Base-by-base conservation (phyloP, 805 yeast species). In the Metschnikowia similis region DNA sequence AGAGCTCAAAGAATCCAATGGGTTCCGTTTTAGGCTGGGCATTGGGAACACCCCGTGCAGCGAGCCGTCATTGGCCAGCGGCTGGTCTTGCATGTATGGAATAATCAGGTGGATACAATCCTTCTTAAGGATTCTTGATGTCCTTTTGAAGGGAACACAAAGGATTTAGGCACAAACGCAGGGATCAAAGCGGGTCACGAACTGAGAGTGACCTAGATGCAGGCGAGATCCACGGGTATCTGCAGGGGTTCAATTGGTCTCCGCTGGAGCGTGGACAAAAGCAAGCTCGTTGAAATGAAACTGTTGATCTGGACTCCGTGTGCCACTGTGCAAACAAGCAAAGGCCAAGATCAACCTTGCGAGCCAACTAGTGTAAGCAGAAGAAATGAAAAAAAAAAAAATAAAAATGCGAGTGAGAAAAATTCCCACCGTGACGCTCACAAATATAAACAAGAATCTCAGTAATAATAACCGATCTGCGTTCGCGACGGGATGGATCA, bases 1-100 rank as follows among this genome's bases (percentile, higher is more conserved):
- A 29, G 52, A 45, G 34, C 53, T 48, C n/a, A 57, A 49, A 30
- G 54, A 47, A 17, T 48, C 58, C 38, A 55, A 42, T 35, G 57
- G 59, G 32, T 49, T 41, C 8, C 55, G 47, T 16, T 32, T 39
- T 26, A 43, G 16, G 39, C 32, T 17, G 14, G 38, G 46, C 39
- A 14, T 34, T 7, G 27, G n/a, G 34, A 27, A 3, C 1, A n/a
- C 35, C n/a, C 34, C 45, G 31, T 17, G 45, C 30, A 4, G 30
- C 11, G 41, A n/a, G 26, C 28, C 35, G 16, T 16, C 17, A 13
- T 17, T 41, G 44, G 35, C 28, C 35, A 28, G 44, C 35, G 30
- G 35, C 21, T 17, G 28, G 14, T 30, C 26, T 17, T 30, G 17
- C 35, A 41, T 41, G 31, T 8, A 30, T 30, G 35, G 8, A 1